Percentiles rank a stretch among this genome's conserved stretches.
These are phyloP conservation scores for Chrysoporthe deuterocubensis DNA, from an alignment of 2,329 filamentous ascomycete genomes.

Conservation along the genomic window DNA sequence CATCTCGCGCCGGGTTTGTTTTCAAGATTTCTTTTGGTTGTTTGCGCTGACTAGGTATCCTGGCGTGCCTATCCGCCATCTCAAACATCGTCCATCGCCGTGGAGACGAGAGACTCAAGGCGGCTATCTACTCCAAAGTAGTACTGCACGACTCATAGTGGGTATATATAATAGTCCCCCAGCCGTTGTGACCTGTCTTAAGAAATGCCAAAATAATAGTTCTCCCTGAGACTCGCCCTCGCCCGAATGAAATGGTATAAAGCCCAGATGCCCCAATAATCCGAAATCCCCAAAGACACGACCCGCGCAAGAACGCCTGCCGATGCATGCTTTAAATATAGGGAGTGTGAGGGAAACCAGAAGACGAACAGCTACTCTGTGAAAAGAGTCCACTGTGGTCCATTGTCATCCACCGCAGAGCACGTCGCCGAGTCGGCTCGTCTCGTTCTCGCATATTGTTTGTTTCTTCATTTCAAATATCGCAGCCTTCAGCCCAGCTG, in stretches of 20 bases:
- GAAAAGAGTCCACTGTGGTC: slow-evolving; percentile 5
- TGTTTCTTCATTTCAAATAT: slow-evolving; percentile 15
- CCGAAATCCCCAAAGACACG: slow-evolving; percentile 6
- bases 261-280: slow-evolving; percentile 10
- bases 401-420: slow-evolving; percentile 19
- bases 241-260: slow-evolving; percentile 21
- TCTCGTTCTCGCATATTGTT: not conserved
- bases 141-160: slow-evolving; percentile 8
- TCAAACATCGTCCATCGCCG: slow-evolving; percentile 10
- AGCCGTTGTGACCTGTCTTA: slow-evolving; percentile 13
- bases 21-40: slow-evolving; percentile 17
- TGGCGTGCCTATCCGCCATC: slow-evolving; percentile 6
- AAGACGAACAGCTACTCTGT: slow-evolving; percentile 12
- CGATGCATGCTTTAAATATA: slow-evolving; percentile 29
- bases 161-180: slow-evolving; percentile 13
- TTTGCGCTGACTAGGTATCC: slow-evolving; percentile 19
- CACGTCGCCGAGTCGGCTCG: not conserved
- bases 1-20: not conserved
- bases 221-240: slow-evolving; percentile 8
- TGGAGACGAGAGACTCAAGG: slow-evolving; percentile 13
- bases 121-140: slow-evolving; percentile 15
- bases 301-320: slow-evolving; percentile 23
- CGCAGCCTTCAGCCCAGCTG: slow-evolving; percentile 29
- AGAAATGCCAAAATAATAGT: slow-evolving; percentile 4
- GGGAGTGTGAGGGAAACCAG: slow-evolving; percentile 13